Percentiles rank a stretch among this genome's conserved stretches.
Conservation (phyloP, 768 basidiomycete genomes). For the Tylopilus intermedius region DNA sequence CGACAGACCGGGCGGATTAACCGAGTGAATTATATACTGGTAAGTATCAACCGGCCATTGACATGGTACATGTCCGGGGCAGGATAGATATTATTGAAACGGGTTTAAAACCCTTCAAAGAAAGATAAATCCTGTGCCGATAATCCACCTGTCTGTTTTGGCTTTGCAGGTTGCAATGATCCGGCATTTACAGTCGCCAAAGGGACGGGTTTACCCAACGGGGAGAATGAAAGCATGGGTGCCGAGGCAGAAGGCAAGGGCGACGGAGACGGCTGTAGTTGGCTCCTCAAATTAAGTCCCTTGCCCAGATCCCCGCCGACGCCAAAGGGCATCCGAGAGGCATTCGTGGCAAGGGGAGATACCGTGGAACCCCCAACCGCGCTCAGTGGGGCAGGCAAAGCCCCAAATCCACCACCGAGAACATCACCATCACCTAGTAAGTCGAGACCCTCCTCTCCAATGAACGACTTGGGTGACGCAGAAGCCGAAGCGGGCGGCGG, state of each 20-base stretch:
- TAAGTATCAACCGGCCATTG: neutral
- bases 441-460: slow-evolving; percentile 10
- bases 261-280: slow-evolving; percentile 19
- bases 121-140: slow-evolving; percentile 84
- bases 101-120: slow-evolving; percentile 65
- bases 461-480: neutral
- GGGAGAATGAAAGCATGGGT: slow-evolving; percentile 18
- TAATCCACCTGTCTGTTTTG: slow-evolving; percentile 47
- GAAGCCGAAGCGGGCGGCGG: slow-evolving; percentile 23
- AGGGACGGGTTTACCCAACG: slow-evolving; percentile 6
- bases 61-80: neutral
- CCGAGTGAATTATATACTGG: neutral
- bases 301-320: neutral
- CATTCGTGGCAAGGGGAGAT: neutral
- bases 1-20: neutral
- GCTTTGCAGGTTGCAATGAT: slow-evolving; percentile 12
- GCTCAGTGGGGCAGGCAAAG: neutral
- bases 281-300: slow-evolving; percentile 1
- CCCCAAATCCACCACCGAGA: neutral
- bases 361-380: neutral
- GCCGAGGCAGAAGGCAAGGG: slow-evolving; percentile 8
- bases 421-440: slow-evolving; percentile 14
- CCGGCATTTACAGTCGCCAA: slow-evolving; percentile 7
- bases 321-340: slow-evolving; percentile 2
- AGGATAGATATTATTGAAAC: neutral